Evolutionary conservation across 148 eudicot species (phyloP), one percentile per base, ranked within the genome.

Genomic region (Chenopodium berlandieri): DNA sequence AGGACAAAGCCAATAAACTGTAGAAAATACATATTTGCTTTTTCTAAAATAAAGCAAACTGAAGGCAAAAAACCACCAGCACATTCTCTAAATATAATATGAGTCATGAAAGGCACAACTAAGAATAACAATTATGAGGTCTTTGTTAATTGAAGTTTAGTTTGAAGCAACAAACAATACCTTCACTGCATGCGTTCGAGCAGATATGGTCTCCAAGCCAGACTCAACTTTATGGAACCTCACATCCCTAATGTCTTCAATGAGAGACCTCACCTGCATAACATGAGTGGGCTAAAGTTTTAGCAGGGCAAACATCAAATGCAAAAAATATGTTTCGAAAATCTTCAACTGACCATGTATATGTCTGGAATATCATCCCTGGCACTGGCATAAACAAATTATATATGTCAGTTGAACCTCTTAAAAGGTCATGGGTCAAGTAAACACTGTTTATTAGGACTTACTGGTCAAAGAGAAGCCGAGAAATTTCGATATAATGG

Each of bases 241-340:
- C 81, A 96, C 99, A 87, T 94, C 97, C 85, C 95, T 91, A 78
- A 94, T 96, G 83, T 96, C 99, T 87, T 96, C 99, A 71, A 96
- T 88, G 63, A 96, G 97, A 69, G 98, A 96, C 81, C 96, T 96
- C 66, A 92, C 99, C 97, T 96, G 82, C 75, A 54, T 71, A 47
- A 78, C 52, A 70, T 66, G 80, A 32, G 10, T 12, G 79, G 65
- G 22, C 19, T 47, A 68, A 62, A 69, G 65, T 44, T 10, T 71
- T 47, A 76, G 37, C 52, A 17, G 30, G 22, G 54, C 71, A 70
- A 54, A 71, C 22, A 32, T 70, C 27, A 52, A 58, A 58, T 46
- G 47, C 74, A 80, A 5, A 54, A 48, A 25, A 0, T 19, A 9
- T 17, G 40, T 32, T 37, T 73, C 65, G 54, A 70, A 20, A 34